phyloP scores from a whole-genome alignment of 345 rosid species.

The Arabidopsis arenosa region DNA sequence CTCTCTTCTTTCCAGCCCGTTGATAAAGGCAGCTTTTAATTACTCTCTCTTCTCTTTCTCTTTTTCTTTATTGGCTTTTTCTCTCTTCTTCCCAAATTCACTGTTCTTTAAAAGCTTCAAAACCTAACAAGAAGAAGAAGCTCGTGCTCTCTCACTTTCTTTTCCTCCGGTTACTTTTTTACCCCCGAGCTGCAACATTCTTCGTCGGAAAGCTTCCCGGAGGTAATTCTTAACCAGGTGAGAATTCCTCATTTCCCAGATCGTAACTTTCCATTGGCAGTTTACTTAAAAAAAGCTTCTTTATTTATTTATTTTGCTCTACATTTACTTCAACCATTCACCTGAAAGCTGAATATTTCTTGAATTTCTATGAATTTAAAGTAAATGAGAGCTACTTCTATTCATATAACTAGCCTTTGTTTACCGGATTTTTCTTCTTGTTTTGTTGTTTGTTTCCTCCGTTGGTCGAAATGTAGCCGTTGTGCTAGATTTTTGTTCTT shows the following conservation, averaged over 20 bases:
- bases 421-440: neutral
- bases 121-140: conserved; percentile 30
- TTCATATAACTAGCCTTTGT: neutral
- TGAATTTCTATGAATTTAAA: neutral
- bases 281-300: no score
- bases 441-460: neutral
- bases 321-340: neutral
- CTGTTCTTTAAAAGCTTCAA: conserved; percentile 26
- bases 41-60: conserved; percentile 2
- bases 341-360: neutral
- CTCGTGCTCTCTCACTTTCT: conserved; percentile 4
- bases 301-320: no score
- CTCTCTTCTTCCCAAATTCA: conserved; percentile 14
- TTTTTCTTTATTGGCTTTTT: conserved; percentile 6
- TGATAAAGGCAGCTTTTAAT: conserved; percentile 46
- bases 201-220: neutral
- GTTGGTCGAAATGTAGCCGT: conserved; percentile 39
- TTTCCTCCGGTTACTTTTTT: conserved; percentile 2
- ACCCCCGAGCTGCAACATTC: conserved; percentile 15
- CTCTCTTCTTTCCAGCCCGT: conserved; percentile 44
- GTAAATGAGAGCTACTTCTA: neutral
- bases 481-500: conserved; percentile 19
- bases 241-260: conserved; percentile 21
- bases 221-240: neutral
- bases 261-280: neutral